A percentile compares a stretch with the other conserved stretches of the same genome.
Evolutionary conservation across 352 stramenopile species (phyloP).

Genomic region (Phytophthora macrochlamydospora): DNA sequence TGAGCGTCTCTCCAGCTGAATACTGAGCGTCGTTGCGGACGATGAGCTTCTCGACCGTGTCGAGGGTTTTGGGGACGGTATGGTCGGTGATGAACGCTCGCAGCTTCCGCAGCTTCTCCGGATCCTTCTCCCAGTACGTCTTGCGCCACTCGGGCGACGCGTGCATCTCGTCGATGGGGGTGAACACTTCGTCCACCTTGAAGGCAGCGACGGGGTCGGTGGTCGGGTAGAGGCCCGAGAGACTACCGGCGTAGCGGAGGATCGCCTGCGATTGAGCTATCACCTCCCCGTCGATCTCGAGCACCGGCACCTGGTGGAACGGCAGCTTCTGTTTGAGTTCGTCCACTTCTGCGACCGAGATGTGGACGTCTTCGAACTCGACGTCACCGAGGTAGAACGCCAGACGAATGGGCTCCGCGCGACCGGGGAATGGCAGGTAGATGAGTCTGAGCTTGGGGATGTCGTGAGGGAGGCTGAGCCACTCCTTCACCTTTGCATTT

Average conservation of each 20-base stretch:
- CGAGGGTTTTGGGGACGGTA: slow-evolving; percentile 46
- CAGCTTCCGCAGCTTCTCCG: slow-evolving; percentile 44
- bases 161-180: slow-evolving; percentile 48
- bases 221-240: slow-evolving; percentile 53
- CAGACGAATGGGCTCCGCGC: slow-evolving; percentile 57
- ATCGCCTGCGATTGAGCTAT: slow-evolving; percentile 64
- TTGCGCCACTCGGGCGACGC: slow-evolving; percentile 31
- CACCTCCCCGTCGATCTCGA: slow-evolving; percentile 51
- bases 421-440: slow-evolving; percentile 56
- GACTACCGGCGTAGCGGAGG: slow-evolving; percentile 67
- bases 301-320: slow-evolving; percentile 52
- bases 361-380: slow-evolving; percentile 57
- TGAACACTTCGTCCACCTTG: slow-evolving; percentile 50
- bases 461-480: slow-evolving; percentile 40
- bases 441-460: slow-evolving; percentile 48
- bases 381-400: slow-evolving; percentile 54
- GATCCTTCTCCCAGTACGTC: slow-evolving; percentile 34
- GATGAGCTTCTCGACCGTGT: slow-evolving; percentile 53
- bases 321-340: slow-evolving; percentile 47
- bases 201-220: slow-evolving; percentile 41
- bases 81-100: slow-evolving; percentile 36
- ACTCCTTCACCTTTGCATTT: slow-evolving; percentile 44
- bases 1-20: slow-evolving; percentile 41
- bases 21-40: slow-evolving; percentile 44
- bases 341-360: slow-evolving; percentile 42